These are phyloP conservation scores for Penicillium fimorum DNA, from an alignment of 495 filamentous ascomycete species.

Conservation along the genomic window DNA sequence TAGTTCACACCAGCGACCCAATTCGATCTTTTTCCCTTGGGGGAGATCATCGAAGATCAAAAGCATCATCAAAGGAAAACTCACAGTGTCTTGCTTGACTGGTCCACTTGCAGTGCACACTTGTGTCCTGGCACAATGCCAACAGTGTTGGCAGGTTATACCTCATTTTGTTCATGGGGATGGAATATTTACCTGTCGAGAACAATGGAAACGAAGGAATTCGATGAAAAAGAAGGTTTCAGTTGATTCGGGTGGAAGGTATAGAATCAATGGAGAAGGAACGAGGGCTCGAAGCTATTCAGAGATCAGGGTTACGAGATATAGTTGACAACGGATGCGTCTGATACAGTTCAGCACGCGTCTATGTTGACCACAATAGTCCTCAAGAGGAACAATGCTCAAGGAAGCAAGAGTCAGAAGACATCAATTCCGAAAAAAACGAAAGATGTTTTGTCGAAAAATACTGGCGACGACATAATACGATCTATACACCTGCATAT, in stretches of 20 bases:
- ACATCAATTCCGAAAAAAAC: not conserved
- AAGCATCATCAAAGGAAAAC: constrained; percentile 2
- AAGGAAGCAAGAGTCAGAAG: not conserved
- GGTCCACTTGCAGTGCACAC: constrained; percentile 30
- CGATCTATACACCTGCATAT: constrained; percentile 14
- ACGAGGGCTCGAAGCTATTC: constrained; percentile 1
- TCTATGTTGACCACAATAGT: too few relatives aligned
- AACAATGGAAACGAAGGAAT: not conserved
- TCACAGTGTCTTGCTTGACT: constrained; percentile 21
- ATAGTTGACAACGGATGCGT: not conserved
- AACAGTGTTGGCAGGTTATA: constrained; percentile 41
- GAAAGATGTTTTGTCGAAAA: not conserved
- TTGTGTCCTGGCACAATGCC: constrained; percentile 33
- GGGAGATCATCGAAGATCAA: not conserved
- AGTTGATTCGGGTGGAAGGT: not conserved
- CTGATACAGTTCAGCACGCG: not conserved
- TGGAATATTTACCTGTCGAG: constrained; percentile 10
- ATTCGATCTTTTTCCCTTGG: not conserved
- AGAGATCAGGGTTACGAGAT: not conserved
- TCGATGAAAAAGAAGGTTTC: not conserved
- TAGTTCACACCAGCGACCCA: not conserved
- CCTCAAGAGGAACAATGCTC: not conserved
- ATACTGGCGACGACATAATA: not conserved
- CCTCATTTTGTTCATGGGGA: constrained; percentile 27
- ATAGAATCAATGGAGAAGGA: not conserved